These are phyloP conservation scores for Eustoma russellianum DNA, from an alignment of 257 asterid genomes.

Conservation along the genomic window DNA sequence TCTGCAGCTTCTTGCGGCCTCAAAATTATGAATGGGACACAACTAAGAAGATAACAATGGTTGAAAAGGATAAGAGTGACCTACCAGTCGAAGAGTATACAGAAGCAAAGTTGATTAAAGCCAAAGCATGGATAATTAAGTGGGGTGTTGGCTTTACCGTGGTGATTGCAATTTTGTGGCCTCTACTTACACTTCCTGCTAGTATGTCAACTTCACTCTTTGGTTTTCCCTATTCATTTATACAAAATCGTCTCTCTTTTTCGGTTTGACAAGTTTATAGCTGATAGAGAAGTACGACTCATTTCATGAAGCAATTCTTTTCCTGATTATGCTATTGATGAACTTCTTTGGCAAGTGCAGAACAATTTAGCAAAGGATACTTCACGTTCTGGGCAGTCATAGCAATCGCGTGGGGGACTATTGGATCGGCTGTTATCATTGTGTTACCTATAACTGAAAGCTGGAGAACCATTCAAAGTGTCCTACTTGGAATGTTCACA, in stretches of 20 bases:
- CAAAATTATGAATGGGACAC: conserved; percentile 80
- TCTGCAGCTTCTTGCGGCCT: conserved; percentile 64
- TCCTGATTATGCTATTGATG: no score
- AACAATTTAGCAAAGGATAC: conserved; percentile 71
- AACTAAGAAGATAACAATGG: conserved; percentile 65
- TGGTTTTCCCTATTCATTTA: not conserved
- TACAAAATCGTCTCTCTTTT: no score
- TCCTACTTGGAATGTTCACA: conserved; percentile 73
- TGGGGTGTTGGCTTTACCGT: conserved; percentile 83
- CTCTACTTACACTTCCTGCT: conserved; percentile 83
- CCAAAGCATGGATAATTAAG: conserved; percentile 72
- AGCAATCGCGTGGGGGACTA: conserved; percentile 84
- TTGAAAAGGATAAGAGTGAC: conserved; percentile 66
- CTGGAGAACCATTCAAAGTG: conserved; percentile 55
- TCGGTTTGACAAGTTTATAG: no score
- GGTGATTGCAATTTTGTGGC: conserved; percentile 69
- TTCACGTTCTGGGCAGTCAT: conserved; percentile 89
- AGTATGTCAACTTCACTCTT: conserved; percentile 20
- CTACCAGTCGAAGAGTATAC: conserved; percentile 47
- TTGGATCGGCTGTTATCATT: conserved; percentile 70
- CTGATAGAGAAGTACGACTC: no score
- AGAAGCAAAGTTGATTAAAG: conserved; percentile 53
- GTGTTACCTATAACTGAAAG: conserved; percentile 70
- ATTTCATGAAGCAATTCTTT: no score
- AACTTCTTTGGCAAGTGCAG: conserved; percentile 20